Evolutionary conservation across 2,329 filamentous ascomycete genomes (phyloP).

Genomic region (Phyllosticta capitalensis): DNA sequence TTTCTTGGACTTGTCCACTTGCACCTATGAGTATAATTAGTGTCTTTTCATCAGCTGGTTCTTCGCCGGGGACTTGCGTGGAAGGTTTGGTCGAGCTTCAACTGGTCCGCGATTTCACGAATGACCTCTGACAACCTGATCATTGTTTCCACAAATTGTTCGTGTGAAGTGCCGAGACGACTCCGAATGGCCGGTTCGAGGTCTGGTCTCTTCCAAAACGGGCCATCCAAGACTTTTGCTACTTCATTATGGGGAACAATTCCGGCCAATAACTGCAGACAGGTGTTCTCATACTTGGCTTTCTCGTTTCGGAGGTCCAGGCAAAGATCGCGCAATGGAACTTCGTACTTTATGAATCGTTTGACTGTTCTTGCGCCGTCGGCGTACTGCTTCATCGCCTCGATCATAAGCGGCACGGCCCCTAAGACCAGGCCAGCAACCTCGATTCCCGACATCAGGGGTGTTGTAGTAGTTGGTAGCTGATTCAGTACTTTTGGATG

Average conservation of each 20-base stretch:
- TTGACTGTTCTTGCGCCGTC: conserved; percentile 23
- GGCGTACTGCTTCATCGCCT: conserved; percentile 24
- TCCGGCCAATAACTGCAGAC: conserved; percentile 18
- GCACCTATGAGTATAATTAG: conserved; percentile 14
- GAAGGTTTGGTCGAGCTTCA: neutral
- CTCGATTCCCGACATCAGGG: conserved; percentile 19
- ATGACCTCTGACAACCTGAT: neutral
- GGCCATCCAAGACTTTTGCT: conserved; percentile 16
- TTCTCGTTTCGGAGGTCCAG: conserved; percentile 18
- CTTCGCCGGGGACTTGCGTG: neutral
- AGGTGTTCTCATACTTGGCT: conserved; percentile 21
- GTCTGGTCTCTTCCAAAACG: conserved; percentile 16
- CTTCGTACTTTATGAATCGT: conserved; percentile 17
- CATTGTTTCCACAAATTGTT: neutral
- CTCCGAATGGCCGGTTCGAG: neutral
- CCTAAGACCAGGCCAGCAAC: conserved; percentile 20
- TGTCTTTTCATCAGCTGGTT: neutral
- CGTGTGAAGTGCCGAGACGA: neutral
- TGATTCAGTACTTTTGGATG: too few relatives aligned
- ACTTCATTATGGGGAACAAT: conserved; percentile 16
- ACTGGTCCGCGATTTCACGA: neutral
- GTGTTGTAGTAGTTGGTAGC: neutral
- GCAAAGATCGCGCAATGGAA: conserved; percentile 17
- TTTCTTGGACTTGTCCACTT: conserved; percentile 15
- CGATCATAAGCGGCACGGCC: conserved; percentile 21